phyloP scores from a whole-genome alignment of 129 eudicot genomes.

The Artemisia argyi region DNA sequence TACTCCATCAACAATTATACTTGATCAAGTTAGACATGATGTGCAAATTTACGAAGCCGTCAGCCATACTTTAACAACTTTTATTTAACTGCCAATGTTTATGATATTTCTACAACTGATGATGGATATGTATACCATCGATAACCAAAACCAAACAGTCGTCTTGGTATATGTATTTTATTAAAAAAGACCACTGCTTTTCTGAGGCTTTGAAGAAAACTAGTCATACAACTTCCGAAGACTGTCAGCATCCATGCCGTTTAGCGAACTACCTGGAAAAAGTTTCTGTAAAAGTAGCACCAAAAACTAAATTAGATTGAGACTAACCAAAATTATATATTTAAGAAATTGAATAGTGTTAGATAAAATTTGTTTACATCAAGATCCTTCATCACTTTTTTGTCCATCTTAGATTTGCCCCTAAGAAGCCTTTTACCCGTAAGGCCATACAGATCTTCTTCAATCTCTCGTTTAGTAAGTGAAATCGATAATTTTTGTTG shows the following conservation, averaged over 20 bases:
- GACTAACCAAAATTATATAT: background rate
- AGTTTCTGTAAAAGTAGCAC: slow-evolving; percentile 21
- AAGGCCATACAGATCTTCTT: slow-evolving; percentile 15
- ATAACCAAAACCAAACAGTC: slow-evolving; percentile 11
- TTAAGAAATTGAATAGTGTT: background rate
- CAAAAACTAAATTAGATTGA: slow-evolving; percentile 5
- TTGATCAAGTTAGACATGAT: background rate
- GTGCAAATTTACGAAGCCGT: background rate
- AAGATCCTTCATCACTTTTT: slow-evolving; percentile 5
- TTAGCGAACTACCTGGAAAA: slow-evolving; percentile 7
- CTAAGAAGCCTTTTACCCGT: slow-evolving; percentile 27
- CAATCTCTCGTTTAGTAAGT: slow-evolving; percentile 18
- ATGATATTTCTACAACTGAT: background rate
- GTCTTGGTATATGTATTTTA: background rate
- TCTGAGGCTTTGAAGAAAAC: background rate
- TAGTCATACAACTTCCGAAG: slow-evolving; percentile 12
- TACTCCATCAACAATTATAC: background rate
- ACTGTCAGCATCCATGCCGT: slow-evolving; percentile 5
- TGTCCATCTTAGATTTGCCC: slow-evolving; percentile 1
- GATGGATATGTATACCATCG: background rate
- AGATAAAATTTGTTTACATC: background rate
- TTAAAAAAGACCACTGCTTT: background rate
- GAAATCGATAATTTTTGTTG: slow-evolving; percentile 6
- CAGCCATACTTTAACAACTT: background rate
- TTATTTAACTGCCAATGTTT: no score